phyloP scores from a whole-genome alignment of 257 asterid species.

The Asclepias syriaca region DNA sequence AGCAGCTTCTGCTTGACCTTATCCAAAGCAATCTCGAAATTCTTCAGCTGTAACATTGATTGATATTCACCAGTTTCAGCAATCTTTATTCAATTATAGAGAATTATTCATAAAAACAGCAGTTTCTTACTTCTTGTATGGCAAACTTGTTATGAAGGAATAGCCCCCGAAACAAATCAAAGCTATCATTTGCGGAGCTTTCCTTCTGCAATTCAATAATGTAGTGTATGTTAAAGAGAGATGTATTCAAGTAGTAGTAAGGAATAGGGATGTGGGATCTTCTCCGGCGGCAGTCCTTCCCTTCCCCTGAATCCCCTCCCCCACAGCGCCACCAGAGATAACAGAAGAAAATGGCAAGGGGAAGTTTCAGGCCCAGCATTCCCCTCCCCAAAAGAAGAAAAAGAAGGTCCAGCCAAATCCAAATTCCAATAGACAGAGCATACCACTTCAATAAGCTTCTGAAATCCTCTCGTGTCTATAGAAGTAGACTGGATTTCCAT shows the following conservation, averaged over 20 bases:
- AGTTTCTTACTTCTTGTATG: constrained; percentile 47
- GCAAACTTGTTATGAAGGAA: constrained; percentile 73
- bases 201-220: constrained; percentile 57
- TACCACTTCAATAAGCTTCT: constrained; percentile 91
- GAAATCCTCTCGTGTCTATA: constrained; percentile 79
- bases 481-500: constrained; percentile 68
- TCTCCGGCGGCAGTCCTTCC: background rate
- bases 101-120: background rate
- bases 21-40: constrained; percentile 53
- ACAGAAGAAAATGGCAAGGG: background rate
- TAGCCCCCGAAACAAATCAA: constrained; percentile 77
- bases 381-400: background rate
- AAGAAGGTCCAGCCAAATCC: background rate
- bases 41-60: constrained; percentile 42
- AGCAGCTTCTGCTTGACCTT: constrained; percentile 49
- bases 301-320: background rate
- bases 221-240: background rate
- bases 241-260: background rate
- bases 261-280: background rate
- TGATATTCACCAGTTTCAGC: background rate
- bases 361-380: background rate
- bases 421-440: background rate
- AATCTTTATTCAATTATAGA: background rate
- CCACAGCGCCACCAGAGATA: too few species aligned
- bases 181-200: constrained; percentile 56